Conservation (phyloP, 2,329 filamentous ascomycete genomes). For the Talaromyces islandicus region DNA sequence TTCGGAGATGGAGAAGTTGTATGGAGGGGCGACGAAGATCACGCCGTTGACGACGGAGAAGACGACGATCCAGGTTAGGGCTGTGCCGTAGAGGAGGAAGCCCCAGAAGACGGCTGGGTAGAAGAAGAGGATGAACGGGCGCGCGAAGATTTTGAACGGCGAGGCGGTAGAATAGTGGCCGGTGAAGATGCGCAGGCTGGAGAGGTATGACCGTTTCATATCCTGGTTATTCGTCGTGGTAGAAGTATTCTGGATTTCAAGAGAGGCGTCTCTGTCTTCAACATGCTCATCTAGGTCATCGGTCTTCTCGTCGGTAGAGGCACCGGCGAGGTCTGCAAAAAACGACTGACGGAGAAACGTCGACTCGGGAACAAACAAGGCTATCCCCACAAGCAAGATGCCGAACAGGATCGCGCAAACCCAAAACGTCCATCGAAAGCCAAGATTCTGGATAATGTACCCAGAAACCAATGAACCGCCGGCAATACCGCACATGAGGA, state of each 20-base stretch:
- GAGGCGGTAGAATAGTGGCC: constrained; percentile 1
- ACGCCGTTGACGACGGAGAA: constrained; percentile 9
- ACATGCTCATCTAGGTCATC: not conserved
- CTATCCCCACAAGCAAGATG: constrained; percentile 1
- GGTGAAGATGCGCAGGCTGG: constrained; percentile 2
- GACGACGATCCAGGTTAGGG: constrained; percentile 8
- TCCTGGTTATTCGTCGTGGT: not conserved
- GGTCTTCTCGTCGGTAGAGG: not conserved
- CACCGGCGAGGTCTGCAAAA: not conserved
- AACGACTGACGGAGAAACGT: not conserved
- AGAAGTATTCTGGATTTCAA: not conserved
- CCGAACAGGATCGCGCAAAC: constrained; percentile 8
- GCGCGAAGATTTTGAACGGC: constrained; percentile 1
- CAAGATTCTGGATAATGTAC: constrained; percentile 7
- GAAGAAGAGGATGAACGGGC: constrained; percentile 8
- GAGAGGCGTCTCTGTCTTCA: not conserved
- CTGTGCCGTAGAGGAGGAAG: constrained; percentile 4
- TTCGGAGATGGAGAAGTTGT: constrained; percentile 9
- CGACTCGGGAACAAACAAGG: constrained; percentile 8
- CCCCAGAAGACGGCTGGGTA: constrained; percentile 7
- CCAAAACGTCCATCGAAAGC: constrained; percentile 9
- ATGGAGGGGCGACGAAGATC: constrained; percentile 8
- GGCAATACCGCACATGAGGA: constrained; percentile 8
- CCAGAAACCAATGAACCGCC: constrained; percentile 6
- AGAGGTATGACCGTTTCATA: not conserved